These are phyloP conservation scores for Actinomortierella wolfii DNA, from an alignment of 371 early-diverging fungal species.

Conservation along the genomic window DNA sequence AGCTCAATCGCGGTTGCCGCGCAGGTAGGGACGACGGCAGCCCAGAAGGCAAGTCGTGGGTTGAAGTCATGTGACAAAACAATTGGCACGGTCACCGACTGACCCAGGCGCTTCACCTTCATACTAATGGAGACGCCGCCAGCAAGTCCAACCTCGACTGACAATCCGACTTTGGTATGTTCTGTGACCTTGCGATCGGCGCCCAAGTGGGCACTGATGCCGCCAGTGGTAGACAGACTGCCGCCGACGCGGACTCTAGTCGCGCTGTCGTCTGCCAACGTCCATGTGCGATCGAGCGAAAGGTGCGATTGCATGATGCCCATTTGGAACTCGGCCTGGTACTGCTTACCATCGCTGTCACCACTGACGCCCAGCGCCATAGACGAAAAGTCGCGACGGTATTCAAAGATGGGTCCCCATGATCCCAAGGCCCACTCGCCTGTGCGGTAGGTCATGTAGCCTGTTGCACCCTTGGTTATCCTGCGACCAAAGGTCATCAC, in stretches of 20 bases:
- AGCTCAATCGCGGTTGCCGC: conserved; percentile 70
- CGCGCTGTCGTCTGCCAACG: conserved; percentile 18
- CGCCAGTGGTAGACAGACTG: conserved; percentile 57
- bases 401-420: conserved; percentile 60
- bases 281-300: conserved; percentile 39
- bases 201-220: conserved; percentile 56
- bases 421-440: conserved; percentile 73
- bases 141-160: conserved; percentile 75
- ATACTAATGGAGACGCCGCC: conserved; percentile 77
- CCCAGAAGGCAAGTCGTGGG: conserved; percentile 66
- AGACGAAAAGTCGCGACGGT: conserved; percentile 62
- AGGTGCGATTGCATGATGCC: conserved; percentile 38
- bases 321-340: conserved; percentile 65
- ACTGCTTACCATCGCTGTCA: conserved; percentile 52
- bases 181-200: conserved; percentile 68
- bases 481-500: conserved; percentile 69
- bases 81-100: conserved; percentile 83
- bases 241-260: conserved; percentile 35
- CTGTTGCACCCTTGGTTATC: conserved; percentile 64
- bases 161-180: conserved; percentile 73
- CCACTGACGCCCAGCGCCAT: conserved; percentile 66
- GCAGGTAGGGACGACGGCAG: conserved; percentile 69
- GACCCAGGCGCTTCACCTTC: conserved; percentile 80
- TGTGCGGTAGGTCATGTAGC: conserved; percentile 78
- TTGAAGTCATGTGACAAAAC: conserved; percentile 77